Evolutionary conservation across 2,329 filamentous ascomycete species (phyloP).

Genomic region (Myriosclerotinia scirpicola): DNA sequence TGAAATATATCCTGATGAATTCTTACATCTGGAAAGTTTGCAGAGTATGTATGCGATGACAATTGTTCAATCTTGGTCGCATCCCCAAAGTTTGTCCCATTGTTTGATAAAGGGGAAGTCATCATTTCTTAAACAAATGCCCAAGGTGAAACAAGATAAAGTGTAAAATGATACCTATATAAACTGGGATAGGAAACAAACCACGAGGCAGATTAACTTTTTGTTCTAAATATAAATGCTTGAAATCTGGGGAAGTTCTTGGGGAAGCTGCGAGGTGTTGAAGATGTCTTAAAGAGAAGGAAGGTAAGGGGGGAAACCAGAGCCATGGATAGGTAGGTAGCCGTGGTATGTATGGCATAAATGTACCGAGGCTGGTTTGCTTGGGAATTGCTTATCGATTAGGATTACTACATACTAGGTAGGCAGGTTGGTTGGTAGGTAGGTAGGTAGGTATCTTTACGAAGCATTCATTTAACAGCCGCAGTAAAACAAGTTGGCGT

Average conservation of each 20-base stretch:
- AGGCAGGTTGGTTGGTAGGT: no score
- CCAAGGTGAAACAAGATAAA: not conserved
- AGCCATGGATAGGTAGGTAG: no score
- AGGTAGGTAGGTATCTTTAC: no score
- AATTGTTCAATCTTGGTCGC: slow-evolving; percentile 50
- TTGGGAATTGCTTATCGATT: not conserved
- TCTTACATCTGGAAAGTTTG: slow-evolving; percentile 48
- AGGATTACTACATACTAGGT: not conserved
- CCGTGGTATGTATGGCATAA: not conserved
- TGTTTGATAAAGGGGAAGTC: slow-evolving; percentile 10
- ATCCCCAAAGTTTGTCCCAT: slow-evolving; percentile 34
- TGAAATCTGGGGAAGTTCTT: slow-evolving; percentile 1
- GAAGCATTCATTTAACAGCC: no score
- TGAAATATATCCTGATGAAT: not conserved
- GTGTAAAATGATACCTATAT: not conserved
- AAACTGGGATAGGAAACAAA: not conserved
- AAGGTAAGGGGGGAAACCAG: not conserved
- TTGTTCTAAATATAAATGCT: slow-evolving; percentile 1
- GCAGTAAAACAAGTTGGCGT: no score
- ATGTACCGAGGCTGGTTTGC: slow-evolving; percentile 3
- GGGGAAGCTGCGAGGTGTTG: not conserved
- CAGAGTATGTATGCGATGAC: slow-evolving; percentile 58
- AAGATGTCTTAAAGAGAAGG: not conserved
- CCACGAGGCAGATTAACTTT: not conserved
- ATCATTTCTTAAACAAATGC: slow-evolving; percentile 3